These are phyloP conservation scores for Fusarium sublunatum DNA, from an alignment of 2,329 filamentous ascomycete species.

Conservation along the genomic window DNA sequence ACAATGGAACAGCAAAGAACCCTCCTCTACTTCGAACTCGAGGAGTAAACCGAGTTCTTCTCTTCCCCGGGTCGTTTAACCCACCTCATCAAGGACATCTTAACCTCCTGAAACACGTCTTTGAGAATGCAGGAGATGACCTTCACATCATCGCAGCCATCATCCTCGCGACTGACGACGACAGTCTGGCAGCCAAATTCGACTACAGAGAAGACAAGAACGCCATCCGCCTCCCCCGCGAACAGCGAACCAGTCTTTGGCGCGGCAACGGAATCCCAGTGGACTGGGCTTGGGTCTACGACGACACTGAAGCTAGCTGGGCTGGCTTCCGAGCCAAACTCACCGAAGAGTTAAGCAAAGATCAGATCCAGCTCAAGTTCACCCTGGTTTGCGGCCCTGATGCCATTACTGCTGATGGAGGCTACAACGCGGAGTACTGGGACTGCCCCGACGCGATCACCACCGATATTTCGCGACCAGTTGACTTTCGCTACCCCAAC, in stretches of 20 bases:
- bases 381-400: slow-evolving; percentile 44
- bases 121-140: slow-evolving; percentile 43
- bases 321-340: slow-evolving; percentile 22
- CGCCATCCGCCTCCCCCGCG: slow-evolving; percentile 29
- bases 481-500: slow-evolving; percentile 43
- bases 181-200: slow-evolving; percentile 40
- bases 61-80: slow-evolving; percentile 54
- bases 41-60: slow-evolving; percentile 46
- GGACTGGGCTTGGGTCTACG: slow-evolving; percentile 46
- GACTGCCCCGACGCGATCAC: slow-evolving; percentile 41
- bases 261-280: slow-evolving; percentile 14
- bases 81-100: slow-evolving; percentile 53
- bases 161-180: slow-evolving; percentile 46
- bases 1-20: slow-evolving; percentile 2
- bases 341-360: not conserved
- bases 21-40: slow-evolving; percentile 22
- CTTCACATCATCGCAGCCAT: slow-evolving; percentile 49
- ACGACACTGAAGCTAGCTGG: slow-evolving; percentile 34
- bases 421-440: slow-evolving; percentile 37
- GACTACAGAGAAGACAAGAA: slow-evolving; percentile 3
- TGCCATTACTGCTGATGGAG: slow-evolving; percentile 20
- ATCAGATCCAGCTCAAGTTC: slow-evolving; percentile 38
- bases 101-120: slow-evolving; percentile 48
- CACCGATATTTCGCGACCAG: slow-evolving; percentile 41
- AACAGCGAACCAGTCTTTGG: slow-evolving; percentile 47